phyloP scores from a whole-genome alignment of 2,329 filamentous ascomycete genomes.

The Xylariaceae sp. region DNA sequence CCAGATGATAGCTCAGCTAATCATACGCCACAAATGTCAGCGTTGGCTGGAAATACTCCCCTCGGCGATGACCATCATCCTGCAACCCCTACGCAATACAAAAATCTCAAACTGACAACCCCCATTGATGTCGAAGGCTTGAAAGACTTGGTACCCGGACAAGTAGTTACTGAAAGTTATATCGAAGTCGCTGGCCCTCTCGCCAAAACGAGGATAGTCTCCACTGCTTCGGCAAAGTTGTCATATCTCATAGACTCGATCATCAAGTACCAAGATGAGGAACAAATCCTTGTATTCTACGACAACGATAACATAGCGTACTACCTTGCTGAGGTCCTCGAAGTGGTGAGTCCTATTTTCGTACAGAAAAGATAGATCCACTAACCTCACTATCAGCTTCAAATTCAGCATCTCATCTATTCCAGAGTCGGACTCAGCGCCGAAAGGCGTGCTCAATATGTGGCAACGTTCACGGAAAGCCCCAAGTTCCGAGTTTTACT shows the following conservation, averaged over 20 bases:
- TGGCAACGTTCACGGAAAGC: slow-evolving; percentile 72
- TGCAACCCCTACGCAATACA: slow-evolving; percentile 22
- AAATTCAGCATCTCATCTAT: slow-evolving; percentile 63
- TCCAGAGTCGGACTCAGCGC: slow-evolving; percentile 56
- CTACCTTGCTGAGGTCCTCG: slow-evolving; percentile 79
- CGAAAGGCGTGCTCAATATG: slow-evolving; percentile 66
- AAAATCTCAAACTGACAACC: slow-evolving; percentile 7
- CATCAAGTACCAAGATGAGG: slow-evolving; percentile 59
- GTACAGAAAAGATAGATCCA: neutral
- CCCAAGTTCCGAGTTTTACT: slow-evolving; percentile 69
- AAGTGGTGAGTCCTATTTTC: slow-evolving; percentile 49
- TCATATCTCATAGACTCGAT: slow-evolving; percentile 79
- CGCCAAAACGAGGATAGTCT: slow-evolving; percentile 59
- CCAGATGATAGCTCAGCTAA: slow-evolving; percentile 16
- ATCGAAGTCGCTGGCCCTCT: slow-evolving; percentile 49
- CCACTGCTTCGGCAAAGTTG: slow-evolving; percentile 81
- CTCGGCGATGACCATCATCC: slow-evolving; percentile 27
- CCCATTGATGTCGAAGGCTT: slow-evolving; percentile 6
- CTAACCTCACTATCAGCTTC: slow-evolving; percentile 37
- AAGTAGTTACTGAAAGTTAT: slow-evolving; percentile 39
- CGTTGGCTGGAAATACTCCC: slow-evolving; percentile 26
- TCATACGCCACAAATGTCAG: slow-evolving; percentile 13
- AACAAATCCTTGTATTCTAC: slow-evolving; percentile 93
- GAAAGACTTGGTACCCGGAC: no score
- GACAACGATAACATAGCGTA: slow-evolving; percentile 82